Conservation (phyloP, 768 basidiomycete genomes). For the Amanita thiersii region DNA sequence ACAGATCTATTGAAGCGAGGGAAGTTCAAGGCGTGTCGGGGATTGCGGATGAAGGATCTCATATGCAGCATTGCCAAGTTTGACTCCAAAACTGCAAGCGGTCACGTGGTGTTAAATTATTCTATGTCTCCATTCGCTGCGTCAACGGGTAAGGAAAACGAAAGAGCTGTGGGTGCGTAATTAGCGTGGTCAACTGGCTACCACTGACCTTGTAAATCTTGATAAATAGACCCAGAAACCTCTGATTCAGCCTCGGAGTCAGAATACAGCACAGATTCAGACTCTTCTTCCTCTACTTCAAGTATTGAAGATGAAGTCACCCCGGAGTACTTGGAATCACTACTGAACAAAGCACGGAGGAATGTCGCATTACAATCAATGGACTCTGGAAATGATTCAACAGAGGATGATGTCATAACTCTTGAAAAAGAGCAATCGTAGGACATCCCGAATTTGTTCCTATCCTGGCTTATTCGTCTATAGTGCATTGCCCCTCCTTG, state of each 20-base stretch:
- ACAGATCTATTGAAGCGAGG: not conserved
- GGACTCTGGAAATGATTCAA: conserved; percentile 15
- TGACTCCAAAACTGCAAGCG: not conserved
- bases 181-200: not conserved
- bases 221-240: not conserved
- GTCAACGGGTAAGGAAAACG: not conserved
- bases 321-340: conserved; percentile 50
- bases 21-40: not conserved
- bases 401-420: conserved; percentile 48
- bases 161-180: not conserved
- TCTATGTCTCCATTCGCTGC: not conserved
- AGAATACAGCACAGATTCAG: conserved; percentile 26
- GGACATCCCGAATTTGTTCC: conserved; percentile 9
- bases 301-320: conserved; percentile 42
- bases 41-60: not conserved
- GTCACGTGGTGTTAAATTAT: not conserved
- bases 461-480: conserved; percentile 8
- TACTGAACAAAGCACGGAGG: conserved; percentile 54
- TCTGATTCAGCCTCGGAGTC: conserved; percentile 23
- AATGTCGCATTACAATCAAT: conserved; percentile 28
- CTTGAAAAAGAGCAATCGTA: conserved; percentile 34
- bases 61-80: not conserved
- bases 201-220: not conserved
- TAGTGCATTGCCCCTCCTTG: conserved; percentile 54
- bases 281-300: conserved; percentile 23